A percentile compares a stretch with the other conserved stretches of the same genome.
Evolutionary conservation across 1,284 basidiomycete species (phyloP).

Genomic region (Tremellales sp.): DNA sequence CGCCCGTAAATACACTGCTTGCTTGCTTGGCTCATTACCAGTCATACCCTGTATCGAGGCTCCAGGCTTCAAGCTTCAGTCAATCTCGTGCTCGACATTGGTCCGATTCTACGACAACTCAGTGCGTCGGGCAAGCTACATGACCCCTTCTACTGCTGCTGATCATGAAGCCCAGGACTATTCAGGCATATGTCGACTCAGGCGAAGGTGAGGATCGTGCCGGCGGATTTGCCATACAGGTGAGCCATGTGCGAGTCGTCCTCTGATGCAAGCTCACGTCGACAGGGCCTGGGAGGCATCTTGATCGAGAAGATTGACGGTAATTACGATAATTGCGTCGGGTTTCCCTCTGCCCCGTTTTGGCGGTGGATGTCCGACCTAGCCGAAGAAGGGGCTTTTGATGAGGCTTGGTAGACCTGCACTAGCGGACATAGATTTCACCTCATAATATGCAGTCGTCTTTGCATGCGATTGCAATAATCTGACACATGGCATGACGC

Average conservation of each 20-base stretch:
- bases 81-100: constrained; percentile 74
- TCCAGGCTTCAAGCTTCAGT: constrained; percentile 83
- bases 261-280: neutral
- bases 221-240: constrained; percentile 93
- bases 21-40: too few relatives aligned
- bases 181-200: constrained; percentile 81
- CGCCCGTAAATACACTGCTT: neutral
- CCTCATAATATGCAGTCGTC: too few relatives aligned
- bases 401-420: constrained; percentile 35
- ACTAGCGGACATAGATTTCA: too few relatives aligned
- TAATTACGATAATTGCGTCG: constrained; percentile 69
- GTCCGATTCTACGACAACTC: constrained; percentile 75
- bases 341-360: constrained; percentile 45
- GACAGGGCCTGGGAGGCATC: constrained; percentile 75
- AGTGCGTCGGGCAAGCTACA: constrained; percentile 32
- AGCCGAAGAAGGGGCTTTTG: constrained; percentile 41
- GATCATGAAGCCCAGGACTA: constrained; percentile 46
- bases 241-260: too few relatives aligned
- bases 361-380: constrained; percentile 48
- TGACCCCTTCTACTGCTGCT: neutral
- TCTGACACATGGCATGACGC: too few relatives aligned
- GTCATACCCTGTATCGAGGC: constrained; percentile 78
- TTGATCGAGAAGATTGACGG: constrained; percentile 82
- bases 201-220: constrained; percentile 88
- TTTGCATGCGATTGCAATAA: too few relatives aligned